Percentiles rank a stretch among this genome's conserved stretches.
Evolutionary conservation across 2,329 filamentous ascomycete genomes (phyloP).

Genomic region (Aspergillus tubingensis): DNA sequence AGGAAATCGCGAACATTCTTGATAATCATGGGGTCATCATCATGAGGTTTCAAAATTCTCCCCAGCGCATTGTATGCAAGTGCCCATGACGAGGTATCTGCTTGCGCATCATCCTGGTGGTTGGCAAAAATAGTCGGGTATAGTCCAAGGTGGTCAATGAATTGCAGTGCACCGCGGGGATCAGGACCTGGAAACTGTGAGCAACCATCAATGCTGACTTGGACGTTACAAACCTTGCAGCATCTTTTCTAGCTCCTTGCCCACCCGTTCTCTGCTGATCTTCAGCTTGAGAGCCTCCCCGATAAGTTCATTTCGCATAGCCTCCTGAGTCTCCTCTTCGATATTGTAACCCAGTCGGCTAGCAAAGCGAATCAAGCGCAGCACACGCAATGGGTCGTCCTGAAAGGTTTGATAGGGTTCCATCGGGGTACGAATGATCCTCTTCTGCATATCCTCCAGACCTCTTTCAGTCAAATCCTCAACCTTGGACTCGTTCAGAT

Average conservation of each 20-base stretch:
- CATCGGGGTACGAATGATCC: conserved; percentile 80
- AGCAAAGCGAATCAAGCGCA: conserved; percentile 86
- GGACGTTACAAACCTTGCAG: conserved; percentile 62
- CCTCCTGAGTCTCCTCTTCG: conserved; percentile 65
- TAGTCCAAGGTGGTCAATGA: conserved; percentile 42
- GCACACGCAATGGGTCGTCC: conserved; percentile 85
- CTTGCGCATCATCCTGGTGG: conserved; percentile 51
- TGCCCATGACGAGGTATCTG: conserved; percentile 63
- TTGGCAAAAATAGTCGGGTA: conserved; percentile 47
- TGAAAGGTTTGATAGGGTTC: conserved; percentile 90
- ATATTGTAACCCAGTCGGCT: conserved; percentile 81
- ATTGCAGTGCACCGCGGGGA: conserved; percentile 39
- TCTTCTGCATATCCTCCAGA: conserved; percentile 69
- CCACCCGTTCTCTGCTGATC: conserved; percentile 88
- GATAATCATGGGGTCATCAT: too few relatives aligned
- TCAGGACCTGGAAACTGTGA: conserved; percentile 35
- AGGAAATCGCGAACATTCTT: conserved; percentile 50
- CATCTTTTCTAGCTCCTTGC: conserved; percentile 89
- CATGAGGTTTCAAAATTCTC: conserved; percentile 41
- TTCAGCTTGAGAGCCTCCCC: conserved; percentile 77
- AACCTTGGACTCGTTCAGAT: conserved; percentile 73
- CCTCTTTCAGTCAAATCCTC: conserved; percentile 83
- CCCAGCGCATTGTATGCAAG: conserved; percentile 66
- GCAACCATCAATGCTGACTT: neutral
- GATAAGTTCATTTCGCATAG: conserved; percentile 80